phyloP scores from a whole-genome alignment of 2,329 filamentous ascomycete genomes.

The Colletotrichum orbiculare region DNA sequence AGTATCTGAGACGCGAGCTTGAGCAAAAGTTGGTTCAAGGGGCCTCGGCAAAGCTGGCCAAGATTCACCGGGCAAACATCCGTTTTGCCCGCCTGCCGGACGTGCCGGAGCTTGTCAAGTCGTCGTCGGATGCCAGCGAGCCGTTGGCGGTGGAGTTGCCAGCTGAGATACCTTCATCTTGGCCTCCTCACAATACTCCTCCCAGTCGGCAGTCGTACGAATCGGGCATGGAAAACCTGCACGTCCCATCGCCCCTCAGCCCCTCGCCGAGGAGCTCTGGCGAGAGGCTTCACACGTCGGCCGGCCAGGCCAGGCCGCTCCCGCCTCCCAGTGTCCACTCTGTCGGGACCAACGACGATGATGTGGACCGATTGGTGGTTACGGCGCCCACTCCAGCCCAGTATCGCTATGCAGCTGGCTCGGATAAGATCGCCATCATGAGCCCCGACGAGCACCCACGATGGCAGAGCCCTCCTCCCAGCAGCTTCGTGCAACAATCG shows the following conservation, averaged over 20 bases:
- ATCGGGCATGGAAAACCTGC: slow-evolving; percentile 63
- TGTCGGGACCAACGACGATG: slow-evolving; percentile 46
- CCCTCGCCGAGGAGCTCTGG: slow-evolving; percentile 63
- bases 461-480: slow-evolving; percentile 45
- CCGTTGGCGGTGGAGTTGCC: slow-evolving; percentile 69
- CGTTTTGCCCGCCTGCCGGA: slow-evolving; percentile 67
- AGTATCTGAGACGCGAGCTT: slow-evolving; percentile 79
- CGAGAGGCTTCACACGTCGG: slow-evolving; percentile 54
- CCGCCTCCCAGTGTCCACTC: slow-evolving; percentile 45
- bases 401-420: slow-evolving; percentile 67
- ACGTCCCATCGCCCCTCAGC: slow-evolving; percentile 47
- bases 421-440: slow-evolving; percentile 76
- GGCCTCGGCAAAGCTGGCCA: slow-evolving; percentile 83
- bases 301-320: slow-evolving; percentile 43
- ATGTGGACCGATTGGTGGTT: slow-evolving; percentile 65
- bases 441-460: slow-evolving; percentile 68
- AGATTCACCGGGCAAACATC: slow-evolving; percentile 81
- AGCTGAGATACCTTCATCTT: slow-evolving; percentile 60
- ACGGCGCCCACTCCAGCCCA: slow-evolving; percentile 68
- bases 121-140: slow-evolving; percentile 53
- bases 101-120: slow-evolving; percentile 57
- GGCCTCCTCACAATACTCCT: slow-evolving; percentile 48
- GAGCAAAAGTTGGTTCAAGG: slow-evolving; percentile 83
- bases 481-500: slow-evolving; percentile 37
- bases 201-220: slow-evolving; percentile 66